Evolutionary conservation across 352 stramenopile genomes (phyloP), one percentile per base, ranked within the genome.

Genomic region (Globisporangium alternatum): DNA sequence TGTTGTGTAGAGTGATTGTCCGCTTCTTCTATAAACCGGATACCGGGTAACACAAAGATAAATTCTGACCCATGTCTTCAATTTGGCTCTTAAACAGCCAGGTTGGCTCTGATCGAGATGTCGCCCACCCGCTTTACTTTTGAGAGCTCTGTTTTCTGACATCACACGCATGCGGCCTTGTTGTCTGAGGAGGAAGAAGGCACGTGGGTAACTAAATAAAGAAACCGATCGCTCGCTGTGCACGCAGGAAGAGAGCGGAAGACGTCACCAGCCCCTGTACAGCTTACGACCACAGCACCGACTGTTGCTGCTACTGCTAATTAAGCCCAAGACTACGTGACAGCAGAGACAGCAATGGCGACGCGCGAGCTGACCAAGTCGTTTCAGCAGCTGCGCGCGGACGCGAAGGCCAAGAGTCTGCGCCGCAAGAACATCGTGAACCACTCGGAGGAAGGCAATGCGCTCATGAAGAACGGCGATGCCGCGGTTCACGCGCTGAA

Each of bases 401-500:
- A 93, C 68, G 84, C 83, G 62, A 93, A 92, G 69, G 84, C 83
- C 65, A 95, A 92, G 69, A 89, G 86, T 28, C 75, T 91, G 66
- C 81, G 86, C 61, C 86, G 86, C 53, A 90, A 90, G 70, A 92
- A 95, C 69, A 95, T 95, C 65, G 78, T 88, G 60, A 77, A 73
- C 66, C 79, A 88, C 60, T 72, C 70, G 33, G 81, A 91, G 22
- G 82, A 91, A 57, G 80, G 72, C 62, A 68, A 86, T 64, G 83
- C 77, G 64, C 75, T 93, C 39, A 88, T 90, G 62, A 78, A 83
- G 68, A 89, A 76, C 56, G 68, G 60, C 43, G 69, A 82, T 17
- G 64, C 78, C 51, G 68, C 66, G 21, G 71, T 71, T 10, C 72
- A 70, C 21, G 69, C 77, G 31, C 43, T 69, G 3, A 58, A 64